Evolutionary conservation across 768 basidiomycete species (phyloP).

Genomic region (Chalciporus chontae): DNA sequence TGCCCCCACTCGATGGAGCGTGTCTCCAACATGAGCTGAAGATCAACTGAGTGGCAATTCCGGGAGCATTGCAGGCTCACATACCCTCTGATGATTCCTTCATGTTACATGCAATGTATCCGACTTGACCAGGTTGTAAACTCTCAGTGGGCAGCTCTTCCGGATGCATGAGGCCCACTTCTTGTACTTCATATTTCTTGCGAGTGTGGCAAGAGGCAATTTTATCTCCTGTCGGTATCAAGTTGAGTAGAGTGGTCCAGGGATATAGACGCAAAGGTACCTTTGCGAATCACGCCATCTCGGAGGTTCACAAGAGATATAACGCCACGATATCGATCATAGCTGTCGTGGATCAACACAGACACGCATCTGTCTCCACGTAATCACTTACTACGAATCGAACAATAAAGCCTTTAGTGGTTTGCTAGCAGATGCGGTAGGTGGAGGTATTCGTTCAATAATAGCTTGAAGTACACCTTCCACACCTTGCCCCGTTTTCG

Average conservation of each 20-base stretch:
- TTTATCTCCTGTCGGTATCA: conserved; percentile 66
- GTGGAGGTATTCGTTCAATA: conserved; percentile 81
- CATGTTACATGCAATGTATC: conserved; percentile 94
- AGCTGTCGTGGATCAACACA: conserved; percentile 44
- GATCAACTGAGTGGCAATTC: conserved; percentile 1
- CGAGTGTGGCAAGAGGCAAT: conserved; percentile 81
- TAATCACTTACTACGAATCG: conserved; percentile 73
- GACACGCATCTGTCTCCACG: not conserved
- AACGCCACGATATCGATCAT: conserved; percentile 94
- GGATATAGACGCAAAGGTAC: conserved; percentile 33
- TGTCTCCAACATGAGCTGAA: conserved; percentile 91
- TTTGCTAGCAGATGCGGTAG: conserved; percentile 46
- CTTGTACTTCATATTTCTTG: conserved; percentile 86
- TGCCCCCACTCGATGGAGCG: conserved; percentile 72
- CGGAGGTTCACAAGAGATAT: conserved; percentile 86
- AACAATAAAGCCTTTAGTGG: conserved; percentile 86
- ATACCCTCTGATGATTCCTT: conserved; percentile 92
- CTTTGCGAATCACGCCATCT: conserved; percentile 78
- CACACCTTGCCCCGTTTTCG: conserved; percentile 89
- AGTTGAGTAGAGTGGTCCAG: not conserved
- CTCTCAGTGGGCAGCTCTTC: conserved; percentile 74
- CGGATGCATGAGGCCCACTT: conserved; percentile 87
- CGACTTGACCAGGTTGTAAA: conserved; percentile 78
- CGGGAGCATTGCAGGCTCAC: not conserved
- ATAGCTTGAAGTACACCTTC: conserved; percentile 75